These are phyloP conservation scores for Boechera stricta DNA, from an alignment of 345 rosid genomes.

Conservation along the genomic window DNA sequence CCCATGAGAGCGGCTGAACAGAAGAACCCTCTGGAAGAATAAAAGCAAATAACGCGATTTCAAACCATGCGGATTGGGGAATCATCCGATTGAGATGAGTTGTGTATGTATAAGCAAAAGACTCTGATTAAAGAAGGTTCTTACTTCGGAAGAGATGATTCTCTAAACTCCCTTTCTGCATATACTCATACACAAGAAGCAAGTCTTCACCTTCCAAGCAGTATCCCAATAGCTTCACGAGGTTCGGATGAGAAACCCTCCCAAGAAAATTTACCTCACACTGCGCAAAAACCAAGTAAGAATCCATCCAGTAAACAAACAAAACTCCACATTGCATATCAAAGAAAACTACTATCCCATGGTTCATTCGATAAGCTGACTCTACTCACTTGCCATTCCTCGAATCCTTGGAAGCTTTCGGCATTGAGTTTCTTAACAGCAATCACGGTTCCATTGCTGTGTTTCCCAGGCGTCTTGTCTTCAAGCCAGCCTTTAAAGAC, in stretches of 20 bases:
- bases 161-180: slow-evolving; percentile 97
- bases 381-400: slow-evolving; percentile 90
- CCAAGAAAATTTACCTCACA: slow-evolving; percentile 88
- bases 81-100: not conserved
- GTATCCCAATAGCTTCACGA: slow-evolving; percentile 82
- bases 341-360: not conserved
- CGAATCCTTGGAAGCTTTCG: slow-evolving; percentile 84
- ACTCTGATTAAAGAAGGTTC: slow-evolving; percentile 24
- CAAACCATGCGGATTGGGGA: not conserved
- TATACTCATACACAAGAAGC: slow-evolving; percentile 83
- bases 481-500: slow-evolving; percentile 97
- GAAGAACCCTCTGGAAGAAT: slow-evolving; percentile 66
- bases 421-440: slow-evolving; percentile 89
- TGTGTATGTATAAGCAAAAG: not conserved
- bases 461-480: slow-evolving; percentile 59
- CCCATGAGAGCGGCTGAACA: slow-evolving; percentile 87
- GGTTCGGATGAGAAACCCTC: slow-evolving; percentile 85
- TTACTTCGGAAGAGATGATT: slow-evolving; percentile 88
- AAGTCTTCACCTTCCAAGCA: slow-evolving; percentile 82
- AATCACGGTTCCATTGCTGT: slow-evolving; percentile 62
- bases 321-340: slow-evolving; percentile 1
- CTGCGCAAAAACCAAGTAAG: slow-evolving; percentile 49
- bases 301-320: slow-evolving; percentile 16
- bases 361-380: not conserved
- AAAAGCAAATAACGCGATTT: slow-evolving; percentile 8